phyloP scores from a whole-genome alignment of 805 yeast species.

The Myxozyma kluyveri region DNA sequence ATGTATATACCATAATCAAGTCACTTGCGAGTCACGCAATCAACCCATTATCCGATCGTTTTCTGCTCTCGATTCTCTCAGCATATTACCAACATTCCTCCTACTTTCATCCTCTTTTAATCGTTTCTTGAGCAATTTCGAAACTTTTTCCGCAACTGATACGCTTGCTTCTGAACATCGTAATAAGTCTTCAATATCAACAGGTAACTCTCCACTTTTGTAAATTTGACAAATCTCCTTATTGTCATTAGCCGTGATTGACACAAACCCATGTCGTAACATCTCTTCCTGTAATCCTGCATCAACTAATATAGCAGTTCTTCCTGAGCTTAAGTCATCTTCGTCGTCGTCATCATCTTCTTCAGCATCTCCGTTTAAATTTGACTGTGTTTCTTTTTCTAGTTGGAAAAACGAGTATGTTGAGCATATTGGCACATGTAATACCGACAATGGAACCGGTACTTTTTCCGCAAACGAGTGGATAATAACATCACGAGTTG shows the following conservation, averaged over 20 bases:
- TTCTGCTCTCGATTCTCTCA: conserved; percentile 26
- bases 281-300: conserved; percentile 75
- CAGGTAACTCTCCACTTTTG: conserved; percentile 80
- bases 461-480: conserved; percentile 76
- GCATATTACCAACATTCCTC: conserved; percentile 36
- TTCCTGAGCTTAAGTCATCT: no score
- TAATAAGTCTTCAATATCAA: conserved; percentile 67
- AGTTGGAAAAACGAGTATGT: conserved; percentile 71
- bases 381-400: no score
- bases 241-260: conserved; percentile 84
- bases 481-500: conserved; percentile 42
- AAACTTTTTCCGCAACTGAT: conserved; percentile 57
- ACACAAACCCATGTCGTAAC: conserved; percentile 71
- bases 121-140: conserved; percentile 58
- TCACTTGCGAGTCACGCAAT: no score
- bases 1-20: no score
- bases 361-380: no score
- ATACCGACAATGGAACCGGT: conserved; percentile 78
- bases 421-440: conserved; percentile 87
- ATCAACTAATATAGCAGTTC: conserved; percentile 62
- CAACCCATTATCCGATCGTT: conserved; percentile 24
- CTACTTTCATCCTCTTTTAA: conserved; percentile 54
- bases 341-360: conserved; percentile 25
- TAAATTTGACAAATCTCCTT: conserved; percentile 86
- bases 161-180: conserved; percentile 68